phyloP scores from a whole-genome alignment of 73 alveolate species.

The Paramecium sonneborni region DNA sequence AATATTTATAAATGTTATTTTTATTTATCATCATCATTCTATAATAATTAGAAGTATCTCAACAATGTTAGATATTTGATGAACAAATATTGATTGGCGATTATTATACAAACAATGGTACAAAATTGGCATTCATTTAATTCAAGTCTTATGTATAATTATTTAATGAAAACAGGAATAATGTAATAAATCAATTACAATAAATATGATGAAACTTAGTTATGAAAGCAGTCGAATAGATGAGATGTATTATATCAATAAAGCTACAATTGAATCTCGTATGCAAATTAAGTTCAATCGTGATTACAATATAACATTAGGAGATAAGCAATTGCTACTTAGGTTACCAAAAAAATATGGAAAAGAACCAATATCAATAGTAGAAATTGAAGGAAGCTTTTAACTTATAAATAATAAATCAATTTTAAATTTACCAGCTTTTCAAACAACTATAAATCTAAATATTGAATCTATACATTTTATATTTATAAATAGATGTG shows the following conservation, averaged over 20 bases:
- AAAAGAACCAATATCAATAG: not conserved
- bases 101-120: not conserved
- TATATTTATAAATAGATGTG: not conserved
- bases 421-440: not conserved
- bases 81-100: not conserved
- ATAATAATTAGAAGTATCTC: not conserved
- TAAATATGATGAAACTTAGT: not conserved
- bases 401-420: not conserved
- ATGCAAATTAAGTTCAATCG: not conserved
- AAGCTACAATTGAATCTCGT: not conserved
- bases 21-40: constrained; percentile 17
- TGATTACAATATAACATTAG: not conserved
- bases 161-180: not conserved
- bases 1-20: not conserved
- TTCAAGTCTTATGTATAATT: not conserved
- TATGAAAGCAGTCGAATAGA: not conserved
- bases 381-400: not conserved
- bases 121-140: not conserved
- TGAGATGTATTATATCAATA: not conserved
- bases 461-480: not conserved
- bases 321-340: not conserved
- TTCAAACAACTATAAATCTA: not conserved
- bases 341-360: constrained; percentile 18
- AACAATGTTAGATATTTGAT: constrained; percentile 6
- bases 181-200: not conserved